Evolutionary conservation across 1,139 yeast genomes (phyloP), one percentile per base, ranked within the genome.

Genomic region (Debaryomycetaceae sp.): DNA sequence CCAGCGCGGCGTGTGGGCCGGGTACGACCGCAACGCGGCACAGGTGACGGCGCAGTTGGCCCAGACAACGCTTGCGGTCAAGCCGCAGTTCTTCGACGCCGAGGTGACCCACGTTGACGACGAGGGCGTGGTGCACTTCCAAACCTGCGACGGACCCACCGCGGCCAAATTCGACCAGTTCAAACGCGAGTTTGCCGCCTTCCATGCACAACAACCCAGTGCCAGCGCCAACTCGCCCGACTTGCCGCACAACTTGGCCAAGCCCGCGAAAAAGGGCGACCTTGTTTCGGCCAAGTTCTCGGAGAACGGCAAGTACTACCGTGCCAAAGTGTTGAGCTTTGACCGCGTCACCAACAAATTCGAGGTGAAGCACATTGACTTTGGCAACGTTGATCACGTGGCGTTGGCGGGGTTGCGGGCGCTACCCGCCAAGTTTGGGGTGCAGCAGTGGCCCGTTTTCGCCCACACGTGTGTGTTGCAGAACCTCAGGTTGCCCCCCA

Each of bases 1-100:
- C 23, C 71, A 68, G 42, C 56, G 66, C 41, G 94, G 94, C 2
- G 37, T 84, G 4, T 85, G 95, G 95, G 57, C 60, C 18, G 54
- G 73, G 39, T 80, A 70, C 46, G 75, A 67, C 37, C 37, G 38
- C 10, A 44, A 49, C 36, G 33, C 56, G 32, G 40, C 41, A 25
- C 41, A 49, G 27, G 38, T 56, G 34, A 40, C 38, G 17, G 39
- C 57, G 29, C 54, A 56, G 27, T 14, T 27, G 5, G n/a, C 24
- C n/a, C 15, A 9, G 7, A n/a, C n/a, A n/a, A n/a, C n/a, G n/a
- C 14, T 17, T 10, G 57, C 56, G 3, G 42, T 51, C 24, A 62
- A 62, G 45, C 73, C 73, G 27, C 62, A 68, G 38, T 81, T 79
- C 52, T 61, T 71, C 43, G 89, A 83, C 48, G 69, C 79, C 29